Conservation (phyloP, 352 stramenopile genomes). For the Globisporangium spinosum region DNA sequence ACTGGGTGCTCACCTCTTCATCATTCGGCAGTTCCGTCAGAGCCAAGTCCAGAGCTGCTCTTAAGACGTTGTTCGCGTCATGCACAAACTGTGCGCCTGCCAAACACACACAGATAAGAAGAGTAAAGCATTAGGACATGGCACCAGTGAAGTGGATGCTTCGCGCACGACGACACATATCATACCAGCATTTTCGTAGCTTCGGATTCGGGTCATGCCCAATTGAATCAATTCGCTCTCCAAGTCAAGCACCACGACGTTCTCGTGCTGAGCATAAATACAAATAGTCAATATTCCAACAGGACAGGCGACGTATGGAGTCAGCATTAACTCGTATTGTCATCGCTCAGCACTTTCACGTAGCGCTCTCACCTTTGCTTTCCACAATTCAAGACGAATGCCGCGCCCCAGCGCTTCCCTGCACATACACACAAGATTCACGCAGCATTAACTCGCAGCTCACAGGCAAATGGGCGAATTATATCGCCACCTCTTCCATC, state of each 20-base stretch:
- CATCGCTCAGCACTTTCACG: background rate
- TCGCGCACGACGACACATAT: background rate
- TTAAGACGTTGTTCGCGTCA: slow-evolving; percentile 67
- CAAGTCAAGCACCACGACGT: slow-evolving; percentile 80
- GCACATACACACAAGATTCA: background rate
- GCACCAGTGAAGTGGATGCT: background rate
- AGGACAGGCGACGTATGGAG: background rate
- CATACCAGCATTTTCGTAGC: slow-evolving; percentile 63
- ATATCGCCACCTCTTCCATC: background rate
- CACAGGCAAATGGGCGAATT: background rate
- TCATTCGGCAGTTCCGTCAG: slow-evolving; percentile 80
- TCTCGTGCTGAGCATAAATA: slow-evolving; percentile 55
- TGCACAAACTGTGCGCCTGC: slow-evolving; percentile 63
- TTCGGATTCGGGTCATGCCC: slow-evolving; percentile 74
- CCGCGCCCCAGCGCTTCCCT: slow-evolving; percentile 76
- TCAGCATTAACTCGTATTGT: background rate
- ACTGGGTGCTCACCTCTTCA: slow-evolving; percentile 43
- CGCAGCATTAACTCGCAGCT: background rate
- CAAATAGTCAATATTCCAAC: background rate
- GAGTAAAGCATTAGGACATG: background rate
- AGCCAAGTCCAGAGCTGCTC: slow-evolving; percentile 62
- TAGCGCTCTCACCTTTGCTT: slow-evolving; percentile 54
- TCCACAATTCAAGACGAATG: slow-evolving; percentile 82
- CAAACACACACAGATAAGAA: background rate
- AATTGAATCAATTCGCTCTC: slow-evolving; percentile 85